Evolutionary conservation across 2,329 filamentous ascomycete species (phyloP).

Genomic region (Pestalotiopsis sp.): DNA sequence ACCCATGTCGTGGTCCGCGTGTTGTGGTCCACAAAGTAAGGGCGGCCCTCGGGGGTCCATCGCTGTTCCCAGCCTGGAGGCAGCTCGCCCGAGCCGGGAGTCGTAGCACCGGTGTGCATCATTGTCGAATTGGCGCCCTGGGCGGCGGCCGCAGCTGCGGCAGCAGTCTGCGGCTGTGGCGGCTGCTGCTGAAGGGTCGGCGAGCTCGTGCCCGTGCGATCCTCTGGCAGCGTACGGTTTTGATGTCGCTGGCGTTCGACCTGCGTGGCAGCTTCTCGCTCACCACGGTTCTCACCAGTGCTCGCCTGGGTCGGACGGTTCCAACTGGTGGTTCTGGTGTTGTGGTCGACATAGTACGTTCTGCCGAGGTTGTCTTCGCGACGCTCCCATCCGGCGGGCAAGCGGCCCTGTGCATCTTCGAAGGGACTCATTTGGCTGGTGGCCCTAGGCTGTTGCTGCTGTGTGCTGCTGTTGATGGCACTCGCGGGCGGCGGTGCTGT

Average conservation of each 20-base stretch:
- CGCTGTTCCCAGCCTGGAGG: constrained; percentile 96
- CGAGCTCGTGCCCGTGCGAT: constrained; percentile 90
- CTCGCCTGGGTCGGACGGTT: constrained; percentile 81
- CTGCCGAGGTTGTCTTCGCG: constrained; percentile 92
- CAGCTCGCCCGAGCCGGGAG: constrained; percentile 90
- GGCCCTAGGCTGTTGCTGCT: constrained; percentile 35
- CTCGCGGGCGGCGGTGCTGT: constrained; percentile 36
- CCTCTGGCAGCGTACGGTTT: constrained; percentile 92
- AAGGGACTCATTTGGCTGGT: constrained; percentile 80
- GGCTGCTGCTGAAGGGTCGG: constrained; percentile 68
- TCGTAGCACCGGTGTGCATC: constrained; percentile 95
- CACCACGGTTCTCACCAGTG: constrained; percentile 75
- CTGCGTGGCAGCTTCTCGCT: constrained; percentile 88
- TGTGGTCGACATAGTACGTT: constrained; percentile 98
- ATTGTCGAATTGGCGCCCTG: constrained; percentile 54
- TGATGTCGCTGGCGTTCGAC: constrained; percentile 92
- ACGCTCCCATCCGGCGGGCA: constrained; percentile 94
- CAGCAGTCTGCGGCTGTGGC: constrained; percentile 37
- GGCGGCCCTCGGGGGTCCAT: constrained; percentile 89
- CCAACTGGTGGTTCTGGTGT: constrained; percentile 96
- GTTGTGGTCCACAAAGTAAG: constrained; percentile 99
- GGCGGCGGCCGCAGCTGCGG: constrained; percentile 50
- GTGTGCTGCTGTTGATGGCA: constrained; percentile 32
- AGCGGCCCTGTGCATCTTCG: constrained; percentile 89
- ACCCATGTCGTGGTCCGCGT: constrained; percentile 98